phyloP scores from a whole-genome alignment of 768 basidiomycete genomes.

The Podaxis sp. region DNA sequence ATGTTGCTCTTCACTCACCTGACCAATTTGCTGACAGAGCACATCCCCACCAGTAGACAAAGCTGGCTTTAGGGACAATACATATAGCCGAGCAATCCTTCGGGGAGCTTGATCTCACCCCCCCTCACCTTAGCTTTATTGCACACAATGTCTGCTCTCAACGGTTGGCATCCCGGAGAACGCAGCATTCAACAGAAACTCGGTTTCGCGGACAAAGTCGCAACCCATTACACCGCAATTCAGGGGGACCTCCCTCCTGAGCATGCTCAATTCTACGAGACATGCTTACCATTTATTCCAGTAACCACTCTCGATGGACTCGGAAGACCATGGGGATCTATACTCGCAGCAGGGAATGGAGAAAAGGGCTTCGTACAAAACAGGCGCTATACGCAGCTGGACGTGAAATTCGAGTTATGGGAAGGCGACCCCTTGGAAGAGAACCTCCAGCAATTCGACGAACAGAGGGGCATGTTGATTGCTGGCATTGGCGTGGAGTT shows the following conservation, averaged over 20 bases:
- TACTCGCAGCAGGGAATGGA: conserved; percentile 47
- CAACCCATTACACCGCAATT: conserved; percentile 33
- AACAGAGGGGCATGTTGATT: conserved; percentile 32
- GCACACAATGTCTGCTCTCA: conserved; percentile 27
- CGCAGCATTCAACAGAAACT: conserved; percentile 47
- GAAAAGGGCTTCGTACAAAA: conserved; percentile 44
- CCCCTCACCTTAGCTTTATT: neutral
- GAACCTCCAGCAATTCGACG: conserved; percentile 27
- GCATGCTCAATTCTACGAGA: conserved; percentile 50
- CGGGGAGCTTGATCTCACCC: conserved; percentile 32
- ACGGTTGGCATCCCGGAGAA: conserved; percentile 57
- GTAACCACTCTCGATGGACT: conserved; percentile 51
- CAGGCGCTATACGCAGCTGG: conserved; percentile 35
- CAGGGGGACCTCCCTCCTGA: conserved; percentile 47
- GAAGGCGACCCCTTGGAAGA: conserved; percentile 54
- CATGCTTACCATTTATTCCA: conserved; percentile 53
- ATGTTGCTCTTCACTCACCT: neutral
- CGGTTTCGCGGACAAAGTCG: conserved; percentile 35
- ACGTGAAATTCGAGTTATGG: conserved; percentile 44
- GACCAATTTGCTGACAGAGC: neutral
- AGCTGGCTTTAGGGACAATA: neutral
- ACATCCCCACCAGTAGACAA: neutral
- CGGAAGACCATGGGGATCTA: conserved; percentile 59
- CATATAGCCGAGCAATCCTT: conserved; percentile 16
- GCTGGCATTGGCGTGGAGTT: conserved; percentile 65